Evolutionary conservation across 2,329 filamentous ascomycete genomes (phyloP), one percentile per base, ranked within the genome.

Genomic region (Sporothrix protearum): DNA sequence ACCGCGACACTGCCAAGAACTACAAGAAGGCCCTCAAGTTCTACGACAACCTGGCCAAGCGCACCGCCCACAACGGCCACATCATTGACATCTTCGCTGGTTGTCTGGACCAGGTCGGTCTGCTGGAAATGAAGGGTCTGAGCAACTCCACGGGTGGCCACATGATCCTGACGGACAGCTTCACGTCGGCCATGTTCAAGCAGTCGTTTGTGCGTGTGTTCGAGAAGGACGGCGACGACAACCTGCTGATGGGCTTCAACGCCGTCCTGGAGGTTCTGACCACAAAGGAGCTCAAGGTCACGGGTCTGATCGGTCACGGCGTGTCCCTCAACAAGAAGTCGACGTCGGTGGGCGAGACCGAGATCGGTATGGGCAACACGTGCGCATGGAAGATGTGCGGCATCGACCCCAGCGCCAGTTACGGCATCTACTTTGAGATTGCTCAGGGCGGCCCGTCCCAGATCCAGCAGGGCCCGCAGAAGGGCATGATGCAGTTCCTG

Each of bases 381-480:
- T 98, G 95, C 81, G 95, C 94, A 2, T 99, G 96, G 96, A 99
- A 99, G 83, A 97, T 99, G 95, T 98, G 96, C 78, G 94, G 94
- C 76, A 97, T 99, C 76, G 94, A 98, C 77, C 96, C 96, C 12
- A 91, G 90, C 71, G 90, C 96, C 42, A 97, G 94, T 78, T 98
- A 98, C 77, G 96, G 94, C 73, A 88, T 99, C 74, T 99, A 98
- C 83, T 99, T 98, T 77, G 96, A 99, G 81, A 96, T 99, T 79
- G 95, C 96, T 77, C 96, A 98, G 82, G 94, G 93, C 47, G 94
- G 94, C 8, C 92, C 94, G 19, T 87, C 92, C 66, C 92, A 96
- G 80, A 92, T 95, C 33, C 72, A 75, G 78, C 93, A 95, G 80
- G 89, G 91, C 7, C 91, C 93, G 33, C 93, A 97, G 79, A 94